Evolutionary conservation across 192 early-diverging fungal genomes (phyloP).

Genomic region (Podila epicladia): DNA sequence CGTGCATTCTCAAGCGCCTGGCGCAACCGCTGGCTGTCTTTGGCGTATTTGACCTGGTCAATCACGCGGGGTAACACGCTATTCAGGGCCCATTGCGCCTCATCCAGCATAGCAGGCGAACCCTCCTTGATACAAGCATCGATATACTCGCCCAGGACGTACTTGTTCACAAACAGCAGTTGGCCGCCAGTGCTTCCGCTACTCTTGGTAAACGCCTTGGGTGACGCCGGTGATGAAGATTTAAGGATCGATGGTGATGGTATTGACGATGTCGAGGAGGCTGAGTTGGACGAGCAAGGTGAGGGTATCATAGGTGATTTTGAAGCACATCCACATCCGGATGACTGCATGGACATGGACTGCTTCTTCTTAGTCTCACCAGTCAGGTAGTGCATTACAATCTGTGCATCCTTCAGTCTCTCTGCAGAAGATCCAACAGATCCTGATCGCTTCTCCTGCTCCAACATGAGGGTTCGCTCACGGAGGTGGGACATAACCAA

Average conservation of each 20-base stretch:
- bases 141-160: conserved; percentile 48
- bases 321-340: conserved; percentile 1
- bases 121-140: conserved; percentile 40
- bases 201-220: not conserved
- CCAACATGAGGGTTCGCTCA: conserved; percentile 18
- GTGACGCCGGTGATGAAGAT: not conserved
- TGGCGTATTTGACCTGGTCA: conserved; percentile 16
- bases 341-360: not conserved
- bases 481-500: conserved; percentile 29
- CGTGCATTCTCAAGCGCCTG: conserved; percentile 32
- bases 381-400: conserved; percentile 28
- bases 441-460: conserved; percentile 32
- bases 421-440: conserved; percentile 21
- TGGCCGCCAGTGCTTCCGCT: not conserved
- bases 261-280: not conserved
- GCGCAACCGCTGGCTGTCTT: conserved; percentile 25
- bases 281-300: not conserved
- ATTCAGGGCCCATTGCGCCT: conserved; percentile 39
- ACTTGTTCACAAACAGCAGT: conserved; percentile 36
- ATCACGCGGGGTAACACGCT: conserved; percentile 36
- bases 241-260: conserved; percentile 6
- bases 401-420: conserved; percentile 21
- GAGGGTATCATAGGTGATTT: conserved; percentile 6
- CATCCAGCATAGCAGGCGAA: conserved; percentile 24
- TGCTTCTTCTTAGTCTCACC: conserved; percentile 11